phyloP scores from a whole-genome alignment of 2,329 filamentous ascomycete genomes.

The Botrytis medusae region DNA sequence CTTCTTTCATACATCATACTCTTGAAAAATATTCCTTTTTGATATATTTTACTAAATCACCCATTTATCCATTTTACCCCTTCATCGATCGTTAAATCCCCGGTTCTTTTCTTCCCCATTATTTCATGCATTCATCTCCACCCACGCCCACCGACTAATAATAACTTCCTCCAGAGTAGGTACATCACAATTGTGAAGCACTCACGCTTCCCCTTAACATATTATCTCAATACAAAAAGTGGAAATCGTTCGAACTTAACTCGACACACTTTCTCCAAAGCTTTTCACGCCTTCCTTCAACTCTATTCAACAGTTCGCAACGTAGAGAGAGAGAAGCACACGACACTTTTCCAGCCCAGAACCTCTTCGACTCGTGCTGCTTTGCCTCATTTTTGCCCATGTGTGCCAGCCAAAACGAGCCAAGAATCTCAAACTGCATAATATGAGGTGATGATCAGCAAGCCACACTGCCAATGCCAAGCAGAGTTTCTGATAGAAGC shows the following conservation, averaged over 20 bases:
- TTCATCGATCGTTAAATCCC: slow-evolving; percentile 11
- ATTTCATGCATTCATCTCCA: background rate
- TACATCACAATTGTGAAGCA: background rate
- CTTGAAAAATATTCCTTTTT: background rate
- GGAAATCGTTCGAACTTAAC: background rate
- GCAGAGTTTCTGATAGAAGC: background rate
- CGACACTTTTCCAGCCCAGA: background rate
- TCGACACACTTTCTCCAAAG: background rate
- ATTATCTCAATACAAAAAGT: background rate
- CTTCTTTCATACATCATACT: background rate
- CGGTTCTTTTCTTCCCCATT: background rate
- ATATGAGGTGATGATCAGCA: slow-evolving; percentile 6
- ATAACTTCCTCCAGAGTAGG: background rate
- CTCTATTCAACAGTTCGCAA: background rate
- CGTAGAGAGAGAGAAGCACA: background rate
- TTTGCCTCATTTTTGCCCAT: background rate
- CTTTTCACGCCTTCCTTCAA: background rate
- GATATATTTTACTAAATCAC: background rate
- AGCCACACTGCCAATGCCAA: background rate
- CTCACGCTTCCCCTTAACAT: background rate
- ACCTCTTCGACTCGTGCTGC: background rate
- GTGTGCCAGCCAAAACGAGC: background rate
- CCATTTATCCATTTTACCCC: background rate
- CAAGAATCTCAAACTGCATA: background rate
- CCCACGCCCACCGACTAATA: background rate